Evolutionary conservation across 2,329 filamentous ascomycete genomes (phyloP), one percentile per base, ranked within the genome.

Genomic region (Curvularia sp.): DNA sequence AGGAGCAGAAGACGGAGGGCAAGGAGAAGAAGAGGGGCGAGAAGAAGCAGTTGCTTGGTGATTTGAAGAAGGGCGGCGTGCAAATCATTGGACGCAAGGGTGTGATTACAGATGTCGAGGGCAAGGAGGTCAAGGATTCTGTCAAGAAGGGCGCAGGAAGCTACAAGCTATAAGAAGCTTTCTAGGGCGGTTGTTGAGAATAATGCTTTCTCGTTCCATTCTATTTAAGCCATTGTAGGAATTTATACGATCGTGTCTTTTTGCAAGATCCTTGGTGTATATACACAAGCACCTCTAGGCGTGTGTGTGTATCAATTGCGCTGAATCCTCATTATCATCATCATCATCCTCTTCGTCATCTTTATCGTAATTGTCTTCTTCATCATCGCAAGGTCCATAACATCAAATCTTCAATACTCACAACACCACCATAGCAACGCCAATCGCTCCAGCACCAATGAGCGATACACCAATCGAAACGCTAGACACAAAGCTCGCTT

Each of bases 81-180:
- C 94, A 90, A 83, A 86, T 98, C 59, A 95, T 97, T 79, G 93
- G 93, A 62, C 91, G 90, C 79, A 93, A 92, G 82, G 94, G 94
- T 51, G 89, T 93, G 77, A 80, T 97, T 53, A 89, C 89, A 18
- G 90, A 96, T 79, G 85, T 97, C 32, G 88, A 95, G 67, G 93
- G 93, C 28, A 92, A 90, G 71, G 89, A 91, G 80, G 84, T 89
- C 18, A 79, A 68, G 59, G 73, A 74, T 36, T 64, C 46, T 15
- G 64, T 57, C 12, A 72, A 59, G 61, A 66, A 48, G 36, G 73
- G 72, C 1, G 73, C 70, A 0, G 73, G 74, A 1, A 73, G 67
- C 43, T 76, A 72, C 32, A 78, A 77, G 65, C 59, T 78, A 8
- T 75, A 55, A 15, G 30, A 15, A 15, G 9, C 25, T 27, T 7